phyloP scores from a whole-genome alignment of 768 basidiomycete species.

The Guyanaporus albipodus region DNA sequence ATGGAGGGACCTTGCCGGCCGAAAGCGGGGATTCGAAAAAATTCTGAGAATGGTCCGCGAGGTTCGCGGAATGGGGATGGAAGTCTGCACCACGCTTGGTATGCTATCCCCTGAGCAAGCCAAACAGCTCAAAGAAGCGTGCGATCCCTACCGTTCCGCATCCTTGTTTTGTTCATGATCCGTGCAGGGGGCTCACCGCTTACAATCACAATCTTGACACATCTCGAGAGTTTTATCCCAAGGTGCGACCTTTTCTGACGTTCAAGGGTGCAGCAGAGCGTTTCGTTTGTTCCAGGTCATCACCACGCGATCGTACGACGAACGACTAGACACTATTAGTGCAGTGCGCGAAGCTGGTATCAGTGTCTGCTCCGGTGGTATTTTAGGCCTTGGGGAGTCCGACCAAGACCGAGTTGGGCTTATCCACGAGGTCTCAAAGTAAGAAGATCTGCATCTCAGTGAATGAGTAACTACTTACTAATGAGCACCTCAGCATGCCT shows the following conservation, averaged over 20 bases:
- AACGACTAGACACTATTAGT: conserved; percentile 82
- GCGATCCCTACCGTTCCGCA: conserved; percentile 30
- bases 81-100: conserved; percentile 97
- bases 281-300: conserved; percentile 62
- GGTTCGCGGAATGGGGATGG: conserved; percentile 95
- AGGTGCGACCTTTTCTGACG: conserved; percentile 43
- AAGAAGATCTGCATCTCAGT: conserved; percentile 27
- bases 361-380: conserved; percentile 95
- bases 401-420: conserved; percentile 88
- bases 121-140: conserved; percentile 88
- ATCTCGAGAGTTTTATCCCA: conserved; percentile 93
- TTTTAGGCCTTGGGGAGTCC: conserved; percentile 89
- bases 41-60: conserved; percentile 90
- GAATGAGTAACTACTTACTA: conserved; percentile 4
- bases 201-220: conserved; percentile 99
- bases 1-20: conserved; percentile 91
- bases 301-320: conserved; percentile 92
- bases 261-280: not conserved
- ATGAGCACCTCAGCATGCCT: conserved; percentile 57
- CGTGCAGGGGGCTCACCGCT: conserved; percentile 78
- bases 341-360: conserved; percentile 94
- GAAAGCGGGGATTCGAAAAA: conserved; percentile 89
- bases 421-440: conserved; percentile 93
- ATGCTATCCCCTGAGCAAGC: conserved; percentile 97
- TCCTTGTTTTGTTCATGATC: not conserved